Percentiles rank a stretch among this genome's conserved stretches.
phyloP scores from a whole-genome alignment of 345 rosid species.

The Viola odorata region DNA sequence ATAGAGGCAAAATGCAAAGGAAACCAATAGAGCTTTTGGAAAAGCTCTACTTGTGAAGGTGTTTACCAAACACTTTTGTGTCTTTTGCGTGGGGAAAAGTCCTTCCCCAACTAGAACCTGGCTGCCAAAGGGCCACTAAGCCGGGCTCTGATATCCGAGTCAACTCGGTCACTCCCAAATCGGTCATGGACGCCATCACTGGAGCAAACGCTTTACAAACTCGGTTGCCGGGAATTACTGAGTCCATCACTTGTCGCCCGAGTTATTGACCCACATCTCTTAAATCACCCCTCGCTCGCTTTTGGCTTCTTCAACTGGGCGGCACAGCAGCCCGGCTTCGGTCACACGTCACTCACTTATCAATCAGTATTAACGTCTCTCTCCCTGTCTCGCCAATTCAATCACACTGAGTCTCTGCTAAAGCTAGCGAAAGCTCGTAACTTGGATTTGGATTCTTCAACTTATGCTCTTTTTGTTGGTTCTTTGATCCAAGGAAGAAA shows the following conservation, averaged over 20 bases:
- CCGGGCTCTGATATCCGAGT: slow-evolving; percentile 52
- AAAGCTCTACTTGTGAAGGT: too few species aligned
- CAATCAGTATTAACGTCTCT: slow-evolving; percentile 69
- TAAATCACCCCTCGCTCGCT: slow-evolving; percentile 62
- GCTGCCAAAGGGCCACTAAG: slow-evolving; percentile 11
- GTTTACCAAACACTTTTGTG: too few species aligned
- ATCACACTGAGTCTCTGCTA: slow-evolving; percentile 46
- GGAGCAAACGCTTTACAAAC: slow-evolving; percentile 58
- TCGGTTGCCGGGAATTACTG: slow-evolving; percentile 43
- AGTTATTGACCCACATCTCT: slow-evolving; percentile 73
- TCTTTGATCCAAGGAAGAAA: slow-evolving; percentile 42
- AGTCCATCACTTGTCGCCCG: slow-evolving; percentile 60
- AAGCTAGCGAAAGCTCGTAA: slow-evolving; percentile 48
- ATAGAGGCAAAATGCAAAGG: too few species aligned
- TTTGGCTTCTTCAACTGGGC: slow-evolving; percentile 96
- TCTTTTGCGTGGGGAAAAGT: too few species aligned
- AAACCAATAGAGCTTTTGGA: too few species aligned
- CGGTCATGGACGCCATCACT: slow-evolving; percentile 57
- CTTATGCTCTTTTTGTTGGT: slow-evolving; percentile 38
- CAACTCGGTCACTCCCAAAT: slow-evolving; percentile 35
- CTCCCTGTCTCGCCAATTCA: slow-evolving; percentile 57
- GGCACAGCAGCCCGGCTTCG: slow-evolving; percentile 71
- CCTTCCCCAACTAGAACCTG: too few species aligned
- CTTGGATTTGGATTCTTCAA: slow-evolving; percentile 49
- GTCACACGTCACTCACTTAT: slow-evolving; percentile 59